These are phyloP conservation scores for Lepiota brunneoincarnata DNA, from an alignment of 768 basidiomycete species.

Conservation along the genomic window DNA sequence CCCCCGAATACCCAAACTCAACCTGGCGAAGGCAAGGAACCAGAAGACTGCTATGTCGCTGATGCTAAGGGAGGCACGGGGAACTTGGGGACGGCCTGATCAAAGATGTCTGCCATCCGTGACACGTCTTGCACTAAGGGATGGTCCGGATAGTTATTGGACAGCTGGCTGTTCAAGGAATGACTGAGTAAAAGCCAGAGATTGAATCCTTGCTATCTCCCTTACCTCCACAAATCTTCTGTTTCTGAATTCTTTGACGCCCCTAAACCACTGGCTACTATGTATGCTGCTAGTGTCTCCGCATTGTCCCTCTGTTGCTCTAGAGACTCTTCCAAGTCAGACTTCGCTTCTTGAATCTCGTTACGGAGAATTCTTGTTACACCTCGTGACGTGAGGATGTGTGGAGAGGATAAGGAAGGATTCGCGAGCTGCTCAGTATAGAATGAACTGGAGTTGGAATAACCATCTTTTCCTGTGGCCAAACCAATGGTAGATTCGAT, in stretches of 20 bases:
- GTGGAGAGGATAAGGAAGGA: conserved; percentile 71
- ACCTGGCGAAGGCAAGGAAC: no score
- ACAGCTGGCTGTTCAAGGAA: conserved; percentile 31
- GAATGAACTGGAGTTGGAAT: conserved; percentile 55
- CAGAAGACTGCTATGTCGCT: neutral
- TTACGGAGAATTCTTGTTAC: conserved; percentile 76
- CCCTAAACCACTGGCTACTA: conserved; percentile 62
- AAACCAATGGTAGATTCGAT: conserved; percentile 84
- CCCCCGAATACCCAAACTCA: no score
- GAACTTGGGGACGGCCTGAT: conserved; percentile 57
- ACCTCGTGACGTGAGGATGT: conserved; percentile 76
- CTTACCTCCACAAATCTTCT: conserved; percentile 67
- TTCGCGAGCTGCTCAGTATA: conserved; percentile 84
- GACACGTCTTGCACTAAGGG: conserved; percentile 66
- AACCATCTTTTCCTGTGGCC: conserved; percentile 70
- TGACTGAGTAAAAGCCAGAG: conserved; percentile 12
- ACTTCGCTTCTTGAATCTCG: conserved; percentile 73
- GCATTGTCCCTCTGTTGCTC: conserved; percentile 54
- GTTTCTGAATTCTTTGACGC: conserved; percentile 56
- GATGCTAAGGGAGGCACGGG: conserved; percentile 43
- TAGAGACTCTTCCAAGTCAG: conserved; percentile 75
- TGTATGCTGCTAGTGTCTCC: conserved; percentile 67
- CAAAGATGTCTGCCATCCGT: conserved; percentile 63
- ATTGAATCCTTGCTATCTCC: conserved; percentile 21
- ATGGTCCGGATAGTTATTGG: conserved; percentile 57